Evolutionary conservation across 495 filamentous ascomycete genomes (phyloP).

Genomic region (Lasiosphaeria hispida): DNA sequence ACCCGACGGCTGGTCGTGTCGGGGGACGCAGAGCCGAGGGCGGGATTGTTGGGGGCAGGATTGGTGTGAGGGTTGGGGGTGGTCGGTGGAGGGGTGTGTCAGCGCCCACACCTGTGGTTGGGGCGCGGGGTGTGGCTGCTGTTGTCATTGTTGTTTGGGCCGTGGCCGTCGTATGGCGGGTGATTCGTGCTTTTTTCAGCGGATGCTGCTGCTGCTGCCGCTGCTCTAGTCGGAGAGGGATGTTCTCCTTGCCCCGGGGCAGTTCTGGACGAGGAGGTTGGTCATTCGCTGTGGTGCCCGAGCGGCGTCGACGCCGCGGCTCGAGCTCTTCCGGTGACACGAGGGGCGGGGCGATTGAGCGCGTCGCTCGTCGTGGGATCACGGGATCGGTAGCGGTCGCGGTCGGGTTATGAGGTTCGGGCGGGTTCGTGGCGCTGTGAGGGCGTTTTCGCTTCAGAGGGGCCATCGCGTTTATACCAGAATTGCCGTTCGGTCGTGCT

Average conservation of each 20-base stretch:
- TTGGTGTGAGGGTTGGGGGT: too few relatives aligned
- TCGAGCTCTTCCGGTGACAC: conserved; percentile 28
- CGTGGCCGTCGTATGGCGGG: conserved; percentile 20
- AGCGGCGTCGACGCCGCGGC: conserved; percentile 37
- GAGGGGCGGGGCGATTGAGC: conserved; percentile 34
- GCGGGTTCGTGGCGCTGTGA: conserved; percentile 16
- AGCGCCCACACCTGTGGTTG: too few relatives aligned
- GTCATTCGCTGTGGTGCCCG: conserved; percentile 6
- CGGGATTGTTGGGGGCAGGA: too few relatives aligned
- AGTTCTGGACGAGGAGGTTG: background rate
- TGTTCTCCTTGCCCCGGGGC: conserved; percentile 31
- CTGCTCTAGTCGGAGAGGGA: conserved; percentile 20
- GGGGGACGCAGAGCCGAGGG: too few relatives aligned
- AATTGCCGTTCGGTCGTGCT: too few relatives aligned
- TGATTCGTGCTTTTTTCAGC: conserved; percentile 18
- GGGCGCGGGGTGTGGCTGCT: background rate
- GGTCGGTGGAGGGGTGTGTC: too few relatives aligned
- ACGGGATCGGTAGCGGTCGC: conserved; percentile 13
- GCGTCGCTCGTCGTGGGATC: conserved; percentile 41
- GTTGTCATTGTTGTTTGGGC: background rate
- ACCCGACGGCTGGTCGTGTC: too few relatives aligned
- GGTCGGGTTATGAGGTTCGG: background rate
- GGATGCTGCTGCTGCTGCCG: conserved; percentile 6
- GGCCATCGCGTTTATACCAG: conserved; percentile 26
- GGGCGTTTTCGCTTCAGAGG: conserved; percentile 43